Conservation (phyloP, 1,284 basidiomycete genomes). For the Leccinum variabile region DNA sequence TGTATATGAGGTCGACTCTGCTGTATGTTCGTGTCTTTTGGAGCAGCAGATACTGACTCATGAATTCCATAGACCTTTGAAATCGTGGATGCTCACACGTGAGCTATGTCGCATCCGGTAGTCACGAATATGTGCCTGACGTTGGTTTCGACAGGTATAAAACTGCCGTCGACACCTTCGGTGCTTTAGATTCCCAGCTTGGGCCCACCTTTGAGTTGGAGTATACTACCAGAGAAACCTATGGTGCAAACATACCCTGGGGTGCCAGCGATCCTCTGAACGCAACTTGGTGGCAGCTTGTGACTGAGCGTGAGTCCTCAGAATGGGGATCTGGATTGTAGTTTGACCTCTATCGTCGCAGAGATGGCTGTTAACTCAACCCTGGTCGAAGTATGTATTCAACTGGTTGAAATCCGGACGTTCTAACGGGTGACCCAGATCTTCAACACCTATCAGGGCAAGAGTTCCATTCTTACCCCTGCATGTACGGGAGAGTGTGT, state of each 20-base stretch:
- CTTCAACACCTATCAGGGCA: slow-evolving; percentile 74
- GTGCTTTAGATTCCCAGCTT: slow-evolving; percentile 52
- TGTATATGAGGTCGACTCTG: slow-evolving; percentile 76
- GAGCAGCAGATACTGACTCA: slow-evolving; percentile 2
- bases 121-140: neutral
- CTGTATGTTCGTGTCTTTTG: slow-evolving; percentile 40
- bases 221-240: slow-evolving; percentile 71
- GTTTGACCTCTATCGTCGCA: slow-evolving; percentile 25
- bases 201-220: slow-evolving; percentile 72
- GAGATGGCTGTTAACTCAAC: slow-evolving; percentile 63
- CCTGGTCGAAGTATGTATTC: slow-evolving; percentile 52
- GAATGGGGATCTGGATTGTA: neutral
- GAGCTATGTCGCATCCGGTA: slow-evolving; percentile 26
- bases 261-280: slow-evolving; percentile 68
- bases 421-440: slow-evolving; percentile 38
- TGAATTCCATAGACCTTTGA: slow-evolving; percentile 60
- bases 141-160: slow-evolving; percentile 48
- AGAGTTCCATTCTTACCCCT: slow-evolving; percentile 54
- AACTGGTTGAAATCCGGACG: neutral
- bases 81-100: slow-evolving; percentile 73
- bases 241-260: slow-evolving; percentile 68
- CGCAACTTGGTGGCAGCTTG: slow-evolving; percentile 81
- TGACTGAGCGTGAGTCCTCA: slow-evolving; percentile 63
- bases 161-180: slow-evolving; percentile 59
- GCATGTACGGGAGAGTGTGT: slow-evolving; percentile 64